Evolutionary conservation across 2,329 filamentous ascomycete species (phyloP).

Genomic region (Ophiostoma populinum): DNA sequence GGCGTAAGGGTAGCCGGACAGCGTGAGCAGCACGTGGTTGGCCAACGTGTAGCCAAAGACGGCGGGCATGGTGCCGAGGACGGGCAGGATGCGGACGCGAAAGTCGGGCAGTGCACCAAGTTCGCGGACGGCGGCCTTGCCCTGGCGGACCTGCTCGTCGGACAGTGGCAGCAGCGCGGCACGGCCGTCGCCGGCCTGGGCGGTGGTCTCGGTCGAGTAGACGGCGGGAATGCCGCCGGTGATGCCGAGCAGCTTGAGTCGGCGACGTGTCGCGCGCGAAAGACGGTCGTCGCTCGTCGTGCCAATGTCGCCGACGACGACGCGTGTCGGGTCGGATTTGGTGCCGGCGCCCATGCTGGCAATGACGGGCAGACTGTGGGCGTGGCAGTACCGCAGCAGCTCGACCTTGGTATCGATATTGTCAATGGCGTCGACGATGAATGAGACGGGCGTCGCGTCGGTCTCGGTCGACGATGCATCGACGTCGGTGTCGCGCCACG

Average conservation of each 20-base stretch:
- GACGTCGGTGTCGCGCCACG: conserved; percentile 41
- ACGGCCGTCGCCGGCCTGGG: conserved; percentile 62
- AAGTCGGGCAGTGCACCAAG: conserved; percentile 84
- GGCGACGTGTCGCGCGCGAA: conserved; percentile 66
- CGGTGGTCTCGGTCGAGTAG: conserved; percentile 61
- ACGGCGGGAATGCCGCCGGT: conserved; percentile 77
- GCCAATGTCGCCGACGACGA: conserved; percentile 84
- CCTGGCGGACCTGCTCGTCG: conserved; percentile 77
- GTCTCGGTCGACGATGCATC: conserved; percentile 12
- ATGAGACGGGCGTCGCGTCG: conserved; percentile 40
- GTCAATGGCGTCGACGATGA: conserved; percentile 93
- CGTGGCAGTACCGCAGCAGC: conserved; percentile 72
- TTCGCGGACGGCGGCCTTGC: conserved; percentile 54
- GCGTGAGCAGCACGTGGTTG: conserved; percentile 77
- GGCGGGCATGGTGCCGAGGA: conserved; percentile 92
- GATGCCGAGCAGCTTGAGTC: conserved; percentile 62
- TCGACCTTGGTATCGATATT: conserved; percentile 96
- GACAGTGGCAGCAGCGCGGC: conserved; percentile 72
- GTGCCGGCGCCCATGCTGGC: conserved; percentile 93
- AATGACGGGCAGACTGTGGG: conserved; percentile 63
- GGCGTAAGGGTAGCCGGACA: conserved; percentile 68
- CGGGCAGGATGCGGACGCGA: conserved; percentile 82
- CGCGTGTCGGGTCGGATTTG: conserved; percentile 70
- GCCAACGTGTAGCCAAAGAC: conserved; percentile 85
- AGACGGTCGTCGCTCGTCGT: conserved; percentile 75